Conservation (phyloP, 2,329 filamentous ascomycete genomes). For the Colletotrichum truncatum region DNA sequence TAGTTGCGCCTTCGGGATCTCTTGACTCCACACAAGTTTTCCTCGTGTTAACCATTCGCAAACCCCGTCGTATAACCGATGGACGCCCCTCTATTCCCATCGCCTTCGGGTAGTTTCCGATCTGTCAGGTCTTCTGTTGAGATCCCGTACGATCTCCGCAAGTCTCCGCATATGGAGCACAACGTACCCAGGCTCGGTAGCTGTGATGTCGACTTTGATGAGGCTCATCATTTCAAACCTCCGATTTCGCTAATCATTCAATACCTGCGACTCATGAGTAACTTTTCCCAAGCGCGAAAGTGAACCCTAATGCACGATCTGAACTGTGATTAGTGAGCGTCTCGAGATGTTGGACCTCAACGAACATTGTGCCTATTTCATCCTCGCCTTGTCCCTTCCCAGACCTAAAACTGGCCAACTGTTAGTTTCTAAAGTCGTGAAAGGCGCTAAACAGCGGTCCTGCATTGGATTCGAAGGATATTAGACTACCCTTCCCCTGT, state of each 20-base stretch:
- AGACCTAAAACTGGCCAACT: no score
- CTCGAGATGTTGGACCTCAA: not conserved
- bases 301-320: constrained; percentile 2
- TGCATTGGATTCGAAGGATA: no score
- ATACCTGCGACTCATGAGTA: no score
- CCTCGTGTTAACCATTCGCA: not conserved
- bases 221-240: not conserved
- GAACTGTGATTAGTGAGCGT: not conserved
- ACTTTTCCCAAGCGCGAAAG: not conserved
- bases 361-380: constrained; percentile 3
- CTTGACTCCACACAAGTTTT: not conserved
- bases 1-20: not conserved
- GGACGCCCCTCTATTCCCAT: not conserved
- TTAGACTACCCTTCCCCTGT: no score
- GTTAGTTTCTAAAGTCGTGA: no score
- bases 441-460: no score
- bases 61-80: not conserved
- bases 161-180: not conserved
- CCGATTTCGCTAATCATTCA: not conserved
- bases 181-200: not conserved
- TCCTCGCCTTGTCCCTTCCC: no score
- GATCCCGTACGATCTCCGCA: not conserved
- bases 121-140: not conserved
- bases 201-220: not conserved
- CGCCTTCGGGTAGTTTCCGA: constrained; percentile 8